A percentile compares a stretch with the other conserved stretches of the same genome.
These are phyloP conservation scores for Periglandula ipomoeae DNA, from an alignment of 2,329 filamentous ascomycete genomes.

Conservation along the genomic window DNA sequence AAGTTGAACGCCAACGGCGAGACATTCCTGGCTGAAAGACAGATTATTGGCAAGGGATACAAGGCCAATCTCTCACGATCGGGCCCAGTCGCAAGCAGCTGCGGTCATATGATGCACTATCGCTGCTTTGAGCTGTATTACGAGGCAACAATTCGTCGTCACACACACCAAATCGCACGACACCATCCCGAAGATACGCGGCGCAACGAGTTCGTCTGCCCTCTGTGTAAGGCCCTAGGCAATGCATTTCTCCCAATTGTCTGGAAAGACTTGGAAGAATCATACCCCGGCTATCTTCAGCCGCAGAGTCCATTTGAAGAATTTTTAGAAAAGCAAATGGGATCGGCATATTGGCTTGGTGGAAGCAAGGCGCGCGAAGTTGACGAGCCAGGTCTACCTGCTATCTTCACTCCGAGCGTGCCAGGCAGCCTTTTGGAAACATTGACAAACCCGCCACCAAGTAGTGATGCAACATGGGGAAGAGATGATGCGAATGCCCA, in stretches of 20 bases:
- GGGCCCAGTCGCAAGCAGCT: slow-evolving; percentile 81
- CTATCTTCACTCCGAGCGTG: slow-evolving; percentile 26
- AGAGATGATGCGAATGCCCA: slow-evolving; percentile 24
- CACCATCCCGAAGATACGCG: slow-evolving; percentile 80
- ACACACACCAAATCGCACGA: slow-evolving; percentile 85
- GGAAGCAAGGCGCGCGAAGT: slow-evolving; percentile 28
- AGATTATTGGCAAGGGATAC: slow-evolving; percentile 85
- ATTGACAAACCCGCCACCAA: slow-evolving; percentile 27
- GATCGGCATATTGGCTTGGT: slow-evolving; percentile 31
- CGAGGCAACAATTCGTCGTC: slow-evolving; percentile 71
- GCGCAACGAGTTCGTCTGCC: slow-evolving; percentile 87
- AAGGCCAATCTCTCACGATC: slow-evolving; percentile 54
- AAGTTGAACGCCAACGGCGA: slow-evolving; percentile 68
- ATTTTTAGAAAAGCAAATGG: slow-evolving; percentile 56
- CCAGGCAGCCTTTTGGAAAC: slow-evolving; percentile 28
- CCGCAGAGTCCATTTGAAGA: slow-evolving; percentile 52
- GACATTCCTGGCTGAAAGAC: slow-evolving; percentile 62
- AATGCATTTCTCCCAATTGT: slow-evolving; percentile 92
- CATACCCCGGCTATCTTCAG: slow-evolving; percentile 65
- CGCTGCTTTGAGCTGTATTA: slow-evolving; percentile 90
- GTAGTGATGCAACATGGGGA: slow-evolving; percentile 32
- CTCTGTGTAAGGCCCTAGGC: slow-evolving; percentile 90
- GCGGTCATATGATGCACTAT: slow-evolving; percentile 98
- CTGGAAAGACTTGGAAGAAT: slow-evolving; percentile 87
- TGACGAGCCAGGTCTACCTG: slow-evolving; percentile 20